Evolutionary conservation across 1,139 yeast species (phyloP).

Genomic region (Wickerhamomyces sp.): DNA sequence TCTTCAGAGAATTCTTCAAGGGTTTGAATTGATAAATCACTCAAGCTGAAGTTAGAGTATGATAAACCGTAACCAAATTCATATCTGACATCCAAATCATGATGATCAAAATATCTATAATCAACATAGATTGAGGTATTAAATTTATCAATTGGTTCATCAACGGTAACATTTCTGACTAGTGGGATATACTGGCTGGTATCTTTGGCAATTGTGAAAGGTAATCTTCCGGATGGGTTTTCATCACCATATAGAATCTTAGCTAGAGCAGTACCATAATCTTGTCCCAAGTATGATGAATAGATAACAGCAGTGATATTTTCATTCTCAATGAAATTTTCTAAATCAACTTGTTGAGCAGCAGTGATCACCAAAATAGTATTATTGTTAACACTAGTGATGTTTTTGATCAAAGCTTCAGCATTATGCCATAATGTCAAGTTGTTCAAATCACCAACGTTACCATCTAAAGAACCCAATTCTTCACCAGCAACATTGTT

Average conservation of each 20-base stretch:
- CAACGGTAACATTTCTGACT: constrained; percentile 14
- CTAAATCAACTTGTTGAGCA: constrained; percentile 54
- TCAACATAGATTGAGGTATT: constrained; percentile 42
- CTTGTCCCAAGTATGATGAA: constrained; percentile 42
- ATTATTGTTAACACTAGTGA: constrained; percentile 43
- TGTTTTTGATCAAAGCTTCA: constrained; percentile 42
- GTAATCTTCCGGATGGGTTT: constrained; percentile 58
- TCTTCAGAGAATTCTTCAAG: constrained; percentile 34
- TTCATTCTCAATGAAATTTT: constrained; percentile 50
- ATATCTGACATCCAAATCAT: constrained; percentile 39
- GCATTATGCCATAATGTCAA: constrained; percentile 55
- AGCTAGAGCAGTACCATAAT: constrained; percentile 43
- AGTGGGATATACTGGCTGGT: constrained; percentile 43
- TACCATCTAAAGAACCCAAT: constrained; percentile 45
- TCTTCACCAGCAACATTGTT: constrained; percentile 51
- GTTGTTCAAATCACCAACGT: constrained; percentile 53
- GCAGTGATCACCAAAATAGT: constrained; percentile 53
- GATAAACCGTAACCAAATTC: constrained; percentile 61
- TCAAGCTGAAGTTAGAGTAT: constrained; percentile 40
- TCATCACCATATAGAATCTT: constrained; percentile 54
- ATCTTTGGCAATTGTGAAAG: constrained; percentile 49
- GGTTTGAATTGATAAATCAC: constrained; percentile 18
- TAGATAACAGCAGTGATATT: constrained; percentile 51
- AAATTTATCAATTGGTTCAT: constrained; percentile 23
- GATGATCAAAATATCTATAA: constrained; percentile 48